Evolutionary conservation across 768 basidiomycete genomes (phyloP).

Genomic region (Lentinula sp.): DNA sequence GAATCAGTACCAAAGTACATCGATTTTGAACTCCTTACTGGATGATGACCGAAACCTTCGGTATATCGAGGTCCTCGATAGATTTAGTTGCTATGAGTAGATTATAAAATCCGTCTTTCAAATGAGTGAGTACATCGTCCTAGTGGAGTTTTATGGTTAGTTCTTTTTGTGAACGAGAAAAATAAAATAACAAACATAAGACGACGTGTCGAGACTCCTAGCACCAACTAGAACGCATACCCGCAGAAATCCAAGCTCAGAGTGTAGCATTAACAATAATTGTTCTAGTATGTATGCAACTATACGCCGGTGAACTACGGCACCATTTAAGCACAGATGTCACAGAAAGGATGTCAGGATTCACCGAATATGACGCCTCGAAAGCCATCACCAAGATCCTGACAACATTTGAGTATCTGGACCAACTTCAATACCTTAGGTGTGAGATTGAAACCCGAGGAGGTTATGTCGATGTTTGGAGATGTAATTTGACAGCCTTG

Average conservation of each 20-base stretch:
- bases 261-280: constrained; percentile 47
- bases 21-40: constrained; percentile 33
- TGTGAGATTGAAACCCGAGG: constrained; percentile 59
- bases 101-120: constrained; percentile 53
- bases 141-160: constrained; percentile 16
- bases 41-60: constrained; percentile 52
- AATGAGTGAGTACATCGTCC: constrained; percentile 44
- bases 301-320: constrained; percentile 44
- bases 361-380: constrained; percentile 65
- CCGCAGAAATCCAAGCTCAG: constrained; percentile 48
- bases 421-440: constrained; percentile 61
- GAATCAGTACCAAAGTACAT: not conserved
- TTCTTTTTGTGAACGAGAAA: not conserved
- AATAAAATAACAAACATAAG: not conserved
- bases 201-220: constrained; percentile 18
- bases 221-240: constrained; percentile 42
- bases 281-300: constrained; percentile 57
- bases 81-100: constrained; percentile 57
- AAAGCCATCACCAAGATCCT: constrained; percentile 49
- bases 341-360: not conserved
- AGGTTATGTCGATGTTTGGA: constrained; percentile 54
- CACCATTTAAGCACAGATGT: constrained; percentile 6
- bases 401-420: constrained; percentile 51
- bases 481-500: constrained; percentile 59
- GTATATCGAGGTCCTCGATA: constrained; percentile 54